Base-by-base conservation (phyloP, 805 yeast species). In the Tetrapisispora pingtungensis region DNA sequence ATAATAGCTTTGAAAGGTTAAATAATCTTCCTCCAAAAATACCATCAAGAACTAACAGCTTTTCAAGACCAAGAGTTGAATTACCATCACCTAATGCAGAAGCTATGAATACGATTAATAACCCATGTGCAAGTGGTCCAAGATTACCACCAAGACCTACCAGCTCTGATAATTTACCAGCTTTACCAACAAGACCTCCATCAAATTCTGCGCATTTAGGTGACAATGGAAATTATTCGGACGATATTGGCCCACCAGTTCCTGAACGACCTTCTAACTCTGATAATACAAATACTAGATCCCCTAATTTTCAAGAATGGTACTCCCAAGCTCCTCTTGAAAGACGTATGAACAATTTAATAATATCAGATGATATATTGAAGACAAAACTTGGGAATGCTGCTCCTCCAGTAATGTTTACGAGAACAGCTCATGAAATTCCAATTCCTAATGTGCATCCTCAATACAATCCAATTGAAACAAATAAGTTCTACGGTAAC, bases 401-500 rank as follows among this genome's bases (percentile, higher is more conserved):
- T 10, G 69, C 67, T 20, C 81, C 81, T 3, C 66, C 71, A 17
- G 48, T 64, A 1, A 42, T 64, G n/a, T 78, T 74, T 56, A 17
- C 59, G 54, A 43, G 48, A 47, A 49, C 52, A 19, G 37, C 43
- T 1, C 71, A 65, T 40, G 56, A 52, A 24, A 53, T 61, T 18
- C 27, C 52, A 12, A 38, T 52, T 17, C 71, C 70, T 10, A 18
- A 50, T 7, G 56, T 51, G 36, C 48, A 56, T 26, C 34, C 49
- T 18, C 56, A 55, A 31, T 49, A 48, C 31, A 40, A 48, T 10
- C 81, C 87, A 1, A 69, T 81, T 26, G 80, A 80, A 48, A 84
- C 95, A 7, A 84, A 84, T 60, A 84, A 84, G 56, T 84, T 84
- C 56, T 84, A 79, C 59, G 80, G 82, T 34, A 84, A 84, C 61